A percentile compares a stretch with the other conserved stretches of the same genome.
phyloP scores from a whole-genome alignment of 2,329 filamentous ascomycete genomes.

The Sporothrix brunneoviolacea region DNA sequence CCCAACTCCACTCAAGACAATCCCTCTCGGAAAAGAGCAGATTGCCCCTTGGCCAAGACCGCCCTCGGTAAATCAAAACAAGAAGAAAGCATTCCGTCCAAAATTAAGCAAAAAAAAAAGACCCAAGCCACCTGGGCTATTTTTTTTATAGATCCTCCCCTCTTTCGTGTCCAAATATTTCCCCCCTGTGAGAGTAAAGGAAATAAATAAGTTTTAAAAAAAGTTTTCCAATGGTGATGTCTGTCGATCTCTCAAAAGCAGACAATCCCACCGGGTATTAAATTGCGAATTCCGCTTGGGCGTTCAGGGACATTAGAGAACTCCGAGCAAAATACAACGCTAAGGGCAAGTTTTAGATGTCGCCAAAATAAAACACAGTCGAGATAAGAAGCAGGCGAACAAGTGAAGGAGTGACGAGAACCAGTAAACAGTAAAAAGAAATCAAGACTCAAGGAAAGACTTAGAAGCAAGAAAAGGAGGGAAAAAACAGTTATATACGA shows the following conservation, averaged over 20 bases:
- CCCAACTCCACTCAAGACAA: no score
- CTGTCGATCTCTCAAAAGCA: neutral
- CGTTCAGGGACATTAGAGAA: neutral
- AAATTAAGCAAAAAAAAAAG: neutral
- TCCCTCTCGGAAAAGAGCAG: no score
- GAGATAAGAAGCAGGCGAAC: neutral
- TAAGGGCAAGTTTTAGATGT: no score
- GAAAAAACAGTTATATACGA: conserved; percentile 33
- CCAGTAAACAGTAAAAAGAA: neutral
- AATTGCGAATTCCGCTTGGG: neutral
- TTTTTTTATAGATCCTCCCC: no score
- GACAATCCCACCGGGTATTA: neutral
- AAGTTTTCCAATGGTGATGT: no score
- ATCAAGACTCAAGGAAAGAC: neutral
- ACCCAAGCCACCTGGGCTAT: no score
- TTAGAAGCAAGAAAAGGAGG: conserved; percentile 21
- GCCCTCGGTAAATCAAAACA: no score
- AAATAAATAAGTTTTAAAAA: no score
- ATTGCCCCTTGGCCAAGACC: no score
- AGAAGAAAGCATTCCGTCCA: neutral
- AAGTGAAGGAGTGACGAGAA: neutral
- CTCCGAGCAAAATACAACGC: neutral
- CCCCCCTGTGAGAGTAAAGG: no score
- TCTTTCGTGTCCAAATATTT: neutral
- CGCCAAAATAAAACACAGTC: neutral